phyloP scores from a whole-genome alignment of 2,329 filamentous ascomycete genomes.

The Colletotrichum sp. region DNA sequence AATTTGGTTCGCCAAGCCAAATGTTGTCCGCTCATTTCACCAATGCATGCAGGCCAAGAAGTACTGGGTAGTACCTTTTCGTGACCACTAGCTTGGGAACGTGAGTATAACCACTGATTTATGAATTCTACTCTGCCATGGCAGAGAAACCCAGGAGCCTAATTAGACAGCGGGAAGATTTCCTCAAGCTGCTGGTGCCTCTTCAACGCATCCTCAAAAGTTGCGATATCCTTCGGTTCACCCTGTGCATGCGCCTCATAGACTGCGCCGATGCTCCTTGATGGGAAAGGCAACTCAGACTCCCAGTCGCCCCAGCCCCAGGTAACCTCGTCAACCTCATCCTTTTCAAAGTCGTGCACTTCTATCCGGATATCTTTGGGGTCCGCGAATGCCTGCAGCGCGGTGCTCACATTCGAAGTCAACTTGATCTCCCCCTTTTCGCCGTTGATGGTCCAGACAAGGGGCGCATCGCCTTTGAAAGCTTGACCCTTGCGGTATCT shows the following conservation, averaged over 20 bases:
- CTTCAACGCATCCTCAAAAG: conserved; percentile 8
- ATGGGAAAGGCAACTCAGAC: conserved; percentile 45
- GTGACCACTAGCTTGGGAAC: neutral
- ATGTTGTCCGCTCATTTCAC: neutral
- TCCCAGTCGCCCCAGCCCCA: conserved; percentile 54
- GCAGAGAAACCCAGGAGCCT: neutral
- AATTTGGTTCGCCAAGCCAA: fast-evolving
- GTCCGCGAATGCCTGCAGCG: conserved; percentile 34
- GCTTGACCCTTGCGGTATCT: conserved; percentile 52
- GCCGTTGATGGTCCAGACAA: conserved; percentile 57
- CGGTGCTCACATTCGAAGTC: neutral
- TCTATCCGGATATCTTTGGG: conserved; percentile 48
- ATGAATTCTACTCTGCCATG: neutral
- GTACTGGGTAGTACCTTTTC: neutral
- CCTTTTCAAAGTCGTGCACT: conserved; percentile 54
- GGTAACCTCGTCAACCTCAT: conserved; percentile 44
- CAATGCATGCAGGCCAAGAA: neutral
- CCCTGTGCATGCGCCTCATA: conserved; percentile 59
- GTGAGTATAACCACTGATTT: fast-evolving
- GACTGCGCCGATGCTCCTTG: conserved; percentile 55
- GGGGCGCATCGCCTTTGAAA: conserved; percentile 49
- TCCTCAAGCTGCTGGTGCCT: conserved; percentile 10
- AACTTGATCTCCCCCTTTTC: conserved; percentile 51
- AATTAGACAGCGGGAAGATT: neutral
- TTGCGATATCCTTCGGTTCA: neutral